These are phyloP conservation scores for Euclidium syriacum DNA, from an alignment of 345 rosid species.

Conservation along the genomic window DNA sequence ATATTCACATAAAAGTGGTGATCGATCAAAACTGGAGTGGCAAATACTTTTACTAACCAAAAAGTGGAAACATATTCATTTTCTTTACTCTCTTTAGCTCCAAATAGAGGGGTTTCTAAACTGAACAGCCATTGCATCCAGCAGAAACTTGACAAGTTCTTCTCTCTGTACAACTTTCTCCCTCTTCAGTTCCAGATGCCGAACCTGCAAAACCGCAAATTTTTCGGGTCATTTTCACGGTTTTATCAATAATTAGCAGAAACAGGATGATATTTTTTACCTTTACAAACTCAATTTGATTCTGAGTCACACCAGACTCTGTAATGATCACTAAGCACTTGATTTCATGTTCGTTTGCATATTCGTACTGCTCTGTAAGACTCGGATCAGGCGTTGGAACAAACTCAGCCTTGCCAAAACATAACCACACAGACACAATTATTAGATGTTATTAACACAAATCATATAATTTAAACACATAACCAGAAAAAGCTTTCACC, in stretches of 20 bases:
- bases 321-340: conserved; percentile 82
- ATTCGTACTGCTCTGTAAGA: conserved; percentile 93
- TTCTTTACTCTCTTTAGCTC: conserved; percentile 35
- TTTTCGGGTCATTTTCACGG: neutral
- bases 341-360: conserved; percentile 86
- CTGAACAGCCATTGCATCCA: conserved; percentile 63
- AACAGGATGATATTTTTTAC: conserved; percentile 28
- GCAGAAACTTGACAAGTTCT: conserved; percentile 57
- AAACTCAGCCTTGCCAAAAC: conserved; percentile 66
- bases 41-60: neutral
- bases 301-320: conserved; percentile 65
- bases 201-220: conserved; percentile 43
- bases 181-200: conserved; percentile 75
- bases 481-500: conserved; percentile 35
- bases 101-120: conserved; percentile 72
- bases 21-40: neutral
- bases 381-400: conserved; percentile 90
- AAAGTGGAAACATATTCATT: neutral
- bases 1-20: neutral
- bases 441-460: conserved; percentile 18
- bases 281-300: conserved; percentile 56
- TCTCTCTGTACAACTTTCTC: conserved; percentile 74
- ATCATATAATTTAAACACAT: neutral
- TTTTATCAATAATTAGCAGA: neutral
- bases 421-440: conserved; percentile 10